phyloP scores from a whole-genome alignment of 805 yeast genomes.

The Phaffomyces opuntiae region DNA sequence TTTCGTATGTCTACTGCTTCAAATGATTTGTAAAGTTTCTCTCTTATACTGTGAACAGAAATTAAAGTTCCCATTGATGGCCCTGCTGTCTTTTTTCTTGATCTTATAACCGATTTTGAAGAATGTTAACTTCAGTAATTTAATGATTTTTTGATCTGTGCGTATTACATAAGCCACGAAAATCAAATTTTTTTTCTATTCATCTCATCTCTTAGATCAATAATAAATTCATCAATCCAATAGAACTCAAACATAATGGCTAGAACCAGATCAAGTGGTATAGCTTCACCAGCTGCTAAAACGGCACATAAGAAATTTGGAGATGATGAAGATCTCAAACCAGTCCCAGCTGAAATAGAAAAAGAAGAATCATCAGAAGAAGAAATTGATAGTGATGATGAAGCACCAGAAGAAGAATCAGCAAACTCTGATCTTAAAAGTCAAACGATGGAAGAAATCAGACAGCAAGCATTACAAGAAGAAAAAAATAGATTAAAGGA shows the following conservation, averaged over 20 bases:
- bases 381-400: slow-evolving; percentile 29
- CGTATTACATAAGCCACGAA: no score
- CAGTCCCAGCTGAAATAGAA: slow-evolving; percentile 15
- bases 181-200: not conserved
- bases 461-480: slow-evolving; percentile 22
- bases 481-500: slow-evolving; percentile 20
- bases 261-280: not conserved
- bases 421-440: slow-evolving; percentile 20
- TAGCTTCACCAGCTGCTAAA: not conserved
- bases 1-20: no score
- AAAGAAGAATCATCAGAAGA: slow-evolving; percentile 4
- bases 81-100: no score
- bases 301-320: slow-evolving; percentile 13
- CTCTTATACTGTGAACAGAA: no score
- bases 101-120: no score
- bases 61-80: no score
- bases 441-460: slow-evolving; percentile 19
- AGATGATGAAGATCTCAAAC: slow-evolving; percentile 15
- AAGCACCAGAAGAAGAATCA: slow-evolving; percentile 47
- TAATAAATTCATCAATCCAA: not conserved
- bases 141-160: no score
- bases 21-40: no score
- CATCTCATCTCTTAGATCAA: slow-evolving; percentile 5
- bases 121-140: no score
- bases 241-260: not conserved